A percentile compares a stretch with the other conserved stretches of the same genome.
Conservation (phyloP, 2,329 filamentous ascomycete genomes). For the Talaromyces sp. region DNA sequence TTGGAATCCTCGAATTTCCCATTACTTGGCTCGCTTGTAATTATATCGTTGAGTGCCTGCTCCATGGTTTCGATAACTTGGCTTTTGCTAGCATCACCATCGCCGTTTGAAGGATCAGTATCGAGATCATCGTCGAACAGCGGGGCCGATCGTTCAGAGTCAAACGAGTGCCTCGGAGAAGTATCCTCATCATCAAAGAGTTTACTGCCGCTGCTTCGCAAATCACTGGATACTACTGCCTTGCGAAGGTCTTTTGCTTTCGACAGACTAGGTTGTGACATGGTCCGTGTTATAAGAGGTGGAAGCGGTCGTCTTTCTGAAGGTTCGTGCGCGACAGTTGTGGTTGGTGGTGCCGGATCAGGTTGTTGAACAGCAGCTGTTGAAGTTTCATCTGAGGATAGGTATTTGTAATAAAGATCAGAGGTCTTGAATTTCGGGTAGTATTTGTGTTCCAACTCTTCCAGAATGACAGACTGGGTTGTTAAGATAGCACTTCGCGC, state of each 20-base stretch:
- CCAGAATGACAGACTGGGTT: constrained; percentile 75
- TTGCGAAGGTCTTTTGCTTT: constrained; percentile 51
- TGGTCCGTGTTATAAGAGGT: constrained; percentile 40
- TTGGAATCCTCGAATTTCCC: constrained; percentile 30
- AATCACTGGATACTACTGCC: constrained; percentile 55
- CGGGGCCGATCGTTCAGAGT: constrained; percentile 53
- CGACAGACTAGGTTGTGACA: constrained; percentile 38
- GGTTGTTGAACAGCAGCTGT: constrained; percentile 26
- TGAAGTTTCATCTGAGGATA: constrained; percentile 72
- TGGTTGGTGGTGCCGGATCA: constrained; percentile 13
- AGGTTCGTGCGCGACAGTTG: constrained; percentile 19
- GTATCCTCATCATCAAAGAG: constrained; percentile 40
- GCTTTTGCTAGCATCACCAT: constrained; percentile 56
- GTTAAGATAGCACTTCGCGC: constrained; percentile 75
- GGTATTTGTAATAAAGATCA: constrained; percentile 91
- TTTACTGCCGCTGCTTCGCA: constrained; percentile 42
- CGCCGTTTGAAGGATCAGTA: constrained; percentile 57
- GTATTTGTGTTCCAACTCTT: constrained; percentile 74
- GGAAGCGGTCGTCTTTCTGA: constrained; percentile 36
- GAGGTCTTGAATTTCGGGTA: constrained; percentile 86
- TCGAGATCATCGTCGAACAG: constrained; percentile 78
- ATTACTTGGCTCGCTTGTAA: constrained; percentile 64
- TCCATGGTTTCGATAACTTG: constrained; percentile 90
- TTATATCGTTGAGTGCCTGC: constrained; percentile 82
- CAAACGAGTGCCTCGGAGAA: constrained; percentile 59